Conservation (phyloP, 768 basidiomycete species). For the Lactarius vividus region DNA sequence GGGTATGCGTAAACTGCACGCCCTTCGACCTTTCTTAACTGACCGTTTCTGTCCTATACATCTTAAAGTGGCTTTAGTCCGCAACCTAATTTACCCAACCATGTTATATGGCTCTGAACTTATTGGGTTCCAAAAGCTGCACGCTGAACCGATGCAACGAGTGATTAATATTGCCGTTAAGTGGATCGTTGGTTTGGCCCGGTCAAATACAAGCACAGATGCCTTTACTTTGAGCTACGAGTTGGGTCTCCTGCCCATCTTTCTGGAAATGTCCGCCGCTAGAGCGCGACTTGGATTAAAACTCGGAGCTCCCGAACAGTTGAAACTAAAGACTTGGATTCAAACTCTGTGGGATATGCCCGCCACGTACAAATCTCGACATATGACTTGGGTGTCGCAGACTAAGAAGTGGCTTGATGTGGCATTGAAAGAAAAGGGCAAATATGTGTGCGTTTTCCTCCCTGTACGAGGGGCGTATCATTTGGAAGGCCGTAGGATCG, state of each 20-base stretch:
- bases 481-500: background rate
- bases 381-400: background rate
- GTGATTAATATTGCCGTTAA: background rate
- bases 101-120: background rate
- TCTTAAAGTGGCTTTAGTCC: background rate
- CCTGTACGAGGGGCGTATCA: background rate
- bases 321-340: background rate
- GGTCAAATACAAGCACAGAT: background rate
- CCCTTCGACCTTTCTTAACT: background rate
- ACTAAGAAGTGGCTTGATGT: background rate
- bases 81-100: background rate
- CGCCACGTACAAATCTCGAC: rapidly evolving
- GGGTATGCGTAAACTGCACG: background rate
- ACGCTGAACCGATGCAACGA: background rate
- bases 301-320: rapidly evolving
- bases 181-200: background rate
- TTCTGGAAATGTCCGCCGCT: background rate
- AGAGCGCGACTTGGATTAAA: background rate
- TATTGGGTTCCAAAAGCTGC: background rate
- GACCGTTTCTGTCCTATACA: background rate
- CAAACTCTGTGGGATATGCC: background rate
- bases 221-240: background rate
- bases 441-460: background rate
- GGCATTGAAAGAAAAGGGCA: background rate
- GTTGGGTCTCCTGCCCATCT: background rate